These are phyloP conservation scores for Claviceps humidiphila DNA, from an alignment of 2,329 filamentous ascomycete genomes.

Conservation along the genomic window DNA sequence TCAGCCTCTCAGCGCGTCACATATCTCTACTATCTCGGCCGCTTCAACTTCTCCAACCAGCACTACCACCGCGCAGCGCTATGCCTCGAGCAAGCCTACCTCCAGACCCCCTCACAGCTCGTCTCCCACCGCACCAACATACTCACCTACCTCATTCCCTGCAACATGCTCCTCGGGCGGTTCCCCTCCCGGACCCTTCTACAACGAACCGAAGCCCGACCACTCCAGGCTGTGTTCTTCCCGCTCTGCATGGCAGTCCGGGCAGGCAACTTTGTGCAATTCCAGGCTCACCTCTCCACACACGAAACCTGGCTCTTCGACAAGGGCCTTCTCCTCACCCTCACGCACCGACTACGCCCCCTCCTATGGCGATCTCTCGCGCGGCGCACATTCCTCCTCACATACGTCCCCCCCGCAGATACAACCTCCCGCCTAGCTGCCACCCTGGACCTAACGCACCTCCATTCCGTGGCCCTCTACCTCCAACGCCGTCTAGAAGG, in stretches of 20 bases:
- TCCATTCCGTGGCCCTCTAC: slow-evolving; percentile 50
- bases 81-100: slow-evolving; percentile 67
- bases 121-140: slow-evolving; percentile 66
- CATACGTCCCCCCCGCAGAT: slow-evolving; percentile 52
- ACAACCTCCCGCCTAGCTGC: slow-evolving; percentile 50
- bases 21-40: slow-evolving; percentile 87
- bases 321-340: slow-evolving; percentile 60
- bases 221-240: slow-evolving; percentile 51
- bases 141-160: slow-evolving; percentile 69
- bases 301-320: slow-evolving; percentile 62
- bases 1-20: slow-evolving; percentile 79
- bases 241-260: slow-evolving; percentile 63
- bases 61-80: slow-evolving; percentile 67
- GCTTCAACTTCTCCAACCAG: slow-evolving; percentile 75
- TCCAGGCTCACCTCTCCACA: slow-evolving; percentile 53
- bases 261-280: slow-evolving; percentile 59
- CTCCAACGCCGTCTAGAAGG: slow-evolving; percentile 52
- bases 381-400: slow-evolving; percentile 64
- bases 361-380: slow-evolving; percentile 75
- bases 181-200: slow-evolving; percentile 61
- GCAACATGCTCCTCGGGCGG: slow-evolving; percentile 72
- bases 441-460: slow-evolving; percentile 57
- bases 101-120: slow-evolving; percentile 48
- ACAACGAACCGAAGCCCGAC: slow-evolving; percentile 46
- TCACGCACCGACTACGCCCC: slow-evolving; percentile 66